phyloP scores from a whole-genome alignment of 2,329 filamentous ascomycete species.

The Gnomoniopsis sp. region DNA sequence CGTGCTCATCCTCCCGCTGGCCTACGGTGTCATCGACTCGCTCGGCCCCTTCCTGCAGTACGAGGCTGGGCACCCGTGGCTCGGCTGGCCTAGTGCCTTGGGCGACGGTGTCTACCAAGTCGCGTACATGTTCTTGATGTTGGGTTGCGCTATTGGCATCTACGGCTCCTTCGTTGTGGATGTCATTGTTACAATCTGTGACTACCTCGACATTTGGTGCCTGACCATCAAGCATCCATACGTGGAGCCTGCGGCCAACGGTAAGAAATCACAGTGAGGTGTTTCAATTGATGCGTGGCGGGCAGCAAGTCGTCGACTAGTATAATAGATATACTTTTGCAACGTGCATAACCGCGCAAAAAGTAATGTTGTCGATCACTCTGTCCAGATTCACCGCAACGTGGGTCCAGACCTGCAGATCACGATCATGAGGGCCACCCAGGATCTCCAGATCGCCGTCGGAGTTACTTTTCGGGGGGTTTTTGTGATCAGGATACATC shows the following conservation, averaged over 20 bases:
- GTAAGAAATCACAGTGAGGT: slow-evolving; percentile 13
- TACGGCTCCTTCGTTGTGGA: slow-evolving; percentile 97
- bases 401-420: too few relatives aligned
- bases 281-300: background rate
- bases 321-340: too few relatives aligned
- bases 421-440: too few relatives aligned
- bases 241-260: slow-evolving; percentile 35
- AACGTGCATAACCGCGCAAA: too few relatives aligned
- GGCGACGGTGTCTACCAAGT: slow-evolving; percentile 82
- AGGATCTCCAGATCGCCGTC: too few relatives aligned
- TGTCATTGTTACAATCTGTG: slow-evolving; percentile 95
- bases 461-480: too few relatives aligned
- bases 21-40: slow-evolving; percentile 76
- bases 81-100: slow-evolving; percentile 74
- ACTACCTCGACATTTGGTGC: slow-evolving; percentile 98
- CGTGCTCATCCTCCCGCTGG: slow-evolving; percentile 74
- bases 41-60: slow-evolving; percentile 65
- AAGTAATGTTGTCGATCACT: too few relatives aligned
- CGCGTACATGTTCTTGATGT: slow-evolving; percentile 82
- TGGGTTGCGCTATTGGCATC: slow-evolving; percentile 82
- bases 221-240: slow-evolving; percentile 89
- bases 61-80: slow-evolving; percentile 53
- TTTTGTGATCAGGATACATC: too few relatives aligned
- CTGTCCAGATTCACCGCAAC: too few relatives aligned
- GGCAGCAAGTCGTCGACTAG: background rate